Base-by-base conservation (phyloP, 1,284 basidiomycete species). In the Coniferiporia weirii region DNA sequence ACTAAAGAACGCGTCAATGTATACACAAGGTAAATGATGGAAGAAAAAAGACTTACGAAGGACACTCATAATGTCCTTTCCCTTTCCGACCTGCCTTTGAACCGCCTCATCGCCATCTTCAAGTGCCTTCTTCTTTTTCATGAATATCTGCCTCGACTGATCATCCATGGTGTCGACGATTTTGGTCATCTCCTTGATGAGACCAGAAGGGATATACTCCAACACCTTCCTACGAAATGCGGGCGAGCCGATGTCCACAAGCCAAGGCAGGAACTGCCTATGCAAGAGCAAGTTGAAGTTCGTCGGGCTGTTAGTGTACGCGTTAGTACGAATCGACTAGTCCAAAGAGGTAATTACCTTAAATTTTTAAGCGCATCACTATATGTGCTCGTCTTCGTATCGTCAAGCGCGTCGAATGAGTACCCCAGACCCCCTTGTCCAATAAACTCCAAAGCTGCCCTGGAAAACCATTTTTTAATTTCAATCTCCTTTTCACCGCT, bases 361-460 rank as follows among this genome's bases (percentile, higher is more conserved):
- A 70, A 64, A 2, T 58, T 63, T 62, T 74, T 75, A 13, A 71
- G 58, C 1, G 70, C 65, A 12, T 65, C 58, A 46, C 67, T 62
- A 61, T 75, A 72, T 27, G 66, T 63, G 63, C 74, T 64, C 38
- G 61, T 61, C 9, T 56, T 52, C n/a, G 66, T 62, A 8, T 66
- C 61, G 13, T 62, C 63, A 17, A 77, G 66, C 2, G 71, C 50
- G 58, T 76, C 73, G 56, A 79, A 78, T 0, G 73, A 73, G 61
- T 77, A 72, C 1, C 78, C 75, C 17, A 76, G 61, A 2, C 73
- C 73, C 9, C 66, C 68, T 64, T 70, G 69, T 15, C 71, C 70
- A 36, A 75, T 67, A 27, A 69, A 61, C 60, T 74, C 73, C 13
- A 73, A 56, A 20, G 75, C 72, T 7, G 69, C 68, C n/a, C 71